Conservation (phyloP, 257 asterid species). For the Ehretia macrophylla region DNA sequence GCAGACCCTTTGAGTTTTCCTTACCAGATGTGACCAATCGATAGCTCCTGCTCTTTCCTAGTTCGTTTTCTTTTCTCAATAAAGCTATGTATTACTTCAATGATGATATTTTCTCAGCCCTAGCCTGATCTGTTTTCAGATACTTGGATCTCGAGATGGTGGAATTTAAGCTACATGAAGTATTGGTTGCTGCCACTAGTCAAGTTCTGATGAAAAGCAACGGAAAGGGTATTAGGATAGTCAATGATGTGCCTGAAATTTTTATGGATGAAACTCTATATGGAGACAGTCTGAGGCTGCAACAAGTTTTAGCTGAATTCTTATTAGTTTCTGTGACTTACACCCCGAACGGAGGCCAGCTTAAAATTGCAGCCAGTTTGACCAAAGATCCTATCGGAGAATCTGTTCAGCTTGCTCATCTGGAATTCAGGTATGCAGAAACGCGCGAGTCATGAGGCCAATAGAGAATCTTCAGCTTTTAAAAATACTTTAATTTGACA, state of each 20-base stretch:
- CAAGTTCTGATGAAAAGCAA: slow-evolving; percentile 85
- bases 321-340: slow-evolving; percentile 49
- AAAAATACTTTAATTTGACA: no score
- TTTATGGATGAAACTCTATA: slow-evolving; percentile 54
- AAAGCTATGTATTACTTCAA: neutral
- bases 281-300: slow-evolving; percentile 87
- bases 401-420: slow-evolving; percentile 77
- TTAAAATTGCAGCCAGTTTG: slow-evolving; percentile 51
- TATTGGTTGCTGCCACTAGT: slow-evolving; percentile 74
- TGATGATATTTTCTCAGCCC: neutral
- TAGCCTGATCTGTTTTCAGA: slow-evolving; percentile 25
- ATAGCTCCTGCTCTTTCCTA: no score
- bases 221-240: slow-evolving; percentile 60
- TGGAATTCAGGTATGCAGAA: slow-evolving; percentile 75
- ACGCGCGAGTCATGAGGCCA: neutral
- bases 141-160: slow-evolving; percentile 91
- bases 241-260: slow-evolving; percentile 47
- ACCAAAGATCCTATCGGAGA: slow-evolving; percentile 61
- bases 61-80: neutral
- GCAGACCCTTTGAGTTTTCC: neutral
- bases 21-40: no score
- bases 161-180: slow-evolving; percentile 77
- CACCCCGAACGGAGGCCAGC: slow-evolving; percentile 73
- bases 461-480: neutral
- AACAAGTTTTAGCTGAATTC: slow-evolving; percentile 79